These are phyloP conservation scores for Ceratocystiopsis sp. DNA, from an alignment of 2,329 filamentous ascomycete genomes.

Conservation along the genomic window DNA sequence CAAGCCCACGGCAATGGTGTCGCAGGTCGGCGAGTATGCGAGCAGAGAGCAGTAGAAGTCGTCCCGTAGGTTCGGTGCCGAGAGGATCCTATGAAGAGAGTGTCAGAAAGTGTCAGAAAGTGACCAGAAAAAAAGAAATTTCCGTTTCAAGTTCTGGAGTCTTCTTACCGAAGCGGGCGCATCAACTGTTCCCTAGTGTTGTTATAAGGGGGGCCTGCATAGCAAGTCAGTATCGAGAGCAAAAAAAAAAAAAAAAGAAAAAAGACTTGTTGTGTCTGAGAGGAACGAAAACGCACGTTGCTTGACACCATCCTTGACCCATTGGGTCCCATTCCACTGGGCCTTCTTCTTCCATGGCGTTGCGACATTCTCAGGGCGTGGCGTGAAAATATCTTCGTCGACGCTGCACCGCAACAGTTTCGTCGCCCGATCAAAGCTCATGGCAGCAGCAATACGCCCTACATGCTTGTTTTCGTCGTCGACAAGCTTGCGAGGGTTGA, in stretches of 20 bases:
- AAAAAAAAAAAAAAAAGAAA: background rate
- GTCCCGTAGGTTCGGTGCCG: constrained; percentile 76
- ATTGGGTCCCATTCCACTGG: constrained; percentile 25
- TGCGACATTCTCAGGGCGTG: background rate
- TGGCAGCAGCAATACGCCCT: constrained; percentile 57
- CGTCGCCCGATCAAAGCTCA: constrained; percentile 57
- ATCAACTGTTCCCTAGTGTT: no score
- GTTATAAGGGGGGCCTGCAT: no score
- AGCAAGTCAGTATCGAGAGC: background rate
- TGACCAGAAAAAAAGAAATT: background rate
- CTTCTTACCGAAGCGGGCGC: no score
- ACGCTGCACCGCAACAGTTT: constrained; percentile 43
- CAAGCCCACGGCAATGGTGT: constrained; percentile 70
- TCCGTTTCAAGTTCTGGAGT: no score
- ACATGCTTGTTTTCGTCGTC: constrained; percentile 56
- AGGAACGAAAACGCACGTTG: no score
- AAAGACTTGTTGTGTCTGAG: constrained; percentile 6
- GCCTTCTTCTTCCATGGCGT: constrained; percentile 12
- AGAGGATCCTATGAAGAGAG: constrained; percentile 58
- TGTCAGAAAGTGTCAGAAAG: background rate
- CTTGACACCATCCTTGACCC: constrained; percentile 16
- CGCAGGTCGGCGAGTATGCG: constrained; percentile 60
- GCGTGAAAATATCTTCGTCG: background rate
- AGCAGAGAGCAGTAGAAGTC: constrained; percentile 92
- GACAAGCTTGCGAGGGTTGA: constrained; percentile 18